Evolutionary conservation across 306 rosid genomes (phyloP).

Genomic region (Castanea sativa): DNA sequence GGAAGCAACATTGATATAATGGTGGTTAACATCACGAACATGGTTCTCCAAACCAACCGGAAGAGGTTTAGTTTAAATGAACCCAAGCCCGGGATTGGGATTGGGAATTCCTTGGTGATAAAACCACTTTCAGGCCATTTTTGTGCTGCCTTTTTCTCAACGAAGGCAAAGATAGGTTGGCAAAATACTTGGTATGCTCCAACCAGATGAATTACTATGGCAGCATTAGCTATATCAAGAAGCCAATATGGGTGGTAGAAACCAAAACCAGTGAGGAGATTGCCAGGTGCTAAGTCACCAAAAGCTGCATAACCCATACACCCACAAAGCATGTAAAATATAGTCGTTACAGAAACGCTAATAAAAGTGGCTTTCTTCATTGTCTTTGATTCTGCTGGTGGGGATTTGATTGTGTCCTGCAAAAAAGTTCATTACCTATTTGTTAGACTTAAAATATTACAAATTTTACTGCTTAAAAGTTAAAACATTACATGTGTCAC

Average conservation of each 20-base stretch:
- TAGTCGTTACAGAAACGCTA: slow-evolving; percentile 60
- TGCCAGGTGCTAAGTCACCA: slow-evolving; percentile 73
- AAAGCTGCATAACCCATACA: slow-evolving; percentile 88
- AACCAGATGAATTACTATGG: slow-evolving; percentile 77
- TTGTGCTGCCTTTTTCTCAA: slow-evolving; percentile 44
- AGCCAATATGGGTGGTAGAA: slow-evolving; percentile 82
- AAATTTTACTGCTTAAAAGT: too few relatives aligned
- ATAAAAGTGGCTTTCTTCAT: slow-evolving; percentile 68
- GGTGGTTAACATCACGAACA: slow-evolving; percentile 60
- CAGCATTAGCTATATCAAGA: slow-evolving; percentile 73
- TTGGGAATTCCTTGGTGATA: slow-evolving; percentile 40
- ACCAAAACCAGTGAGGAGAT: slow-evolving; percentile 86
- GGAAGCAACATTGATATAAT: slow-evolving; percentile 73
- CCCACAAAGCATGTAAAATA: slow-evolving; percentile 73
- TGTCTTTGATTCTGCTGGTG: slow-evolving; percentile 80
- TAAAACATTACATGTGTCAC: too few relatives aligned
- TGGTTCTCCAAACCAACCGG: slow-evolving; percentile 57
- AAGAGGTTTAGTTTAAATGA: slow-evolving; percentile 47
- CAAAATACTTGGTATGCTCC: slow-evolving; percentile 86
- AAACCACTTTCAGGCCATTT: slow-evolving; percentile 46
- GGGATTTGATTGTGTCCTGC: slow-evolving; percentile 79
- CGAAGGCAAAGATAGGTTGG: slow-evolving; percentile 74
- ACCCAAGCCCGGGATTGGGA: slow-evolving; percentile 42
- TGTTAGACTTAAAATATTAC: too few relatives aligned
- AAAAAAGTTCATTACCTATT: not conserved